Evolutionary conservation across 331 rosid genomes (phyloP).

Genomic region (Erythrophleum ivorense): DNA sequence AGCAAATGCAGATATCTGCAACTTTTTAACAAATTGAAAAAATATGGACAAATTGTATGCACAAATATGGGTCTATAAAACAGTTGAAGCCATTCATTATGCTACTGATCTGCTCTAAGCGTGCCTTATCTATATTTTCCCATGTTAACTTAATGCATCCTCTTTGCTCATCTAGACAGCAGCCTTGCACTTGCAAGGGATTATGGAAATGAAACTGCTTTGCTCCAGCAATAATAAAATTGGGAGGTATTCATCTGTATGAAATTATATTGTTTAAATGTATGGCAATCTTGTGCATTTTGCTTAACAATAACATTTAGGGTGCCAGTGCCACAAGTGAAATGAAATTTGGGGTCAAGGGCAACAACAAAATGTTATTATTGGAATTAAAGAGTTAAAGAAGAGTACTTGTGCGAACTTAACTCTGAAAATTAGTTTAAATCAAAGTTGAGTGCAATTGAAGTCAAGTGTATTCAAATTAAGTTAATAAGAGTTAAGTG

Average conservation of each 20-base stretch:
- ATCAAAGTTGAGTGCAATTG: too few relatives aligned
- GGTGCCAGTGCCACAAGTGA: neutral
- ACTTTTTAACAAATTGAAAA: slow-evolving; percentile 29
- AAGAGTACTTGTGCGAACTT: too few relatives aligned
- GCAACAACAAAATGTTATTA: slow-evolving; percentile 1
- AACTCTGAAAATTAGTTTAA: too few relatives aligned
- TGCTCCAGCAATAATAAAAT: slow-evolving; percentile 16
- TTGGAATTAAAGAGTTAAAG: too few relatives aligned
- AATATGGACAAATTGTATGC: neutral
- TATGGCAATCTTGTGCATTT: neutral
- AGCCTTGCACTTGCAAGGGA: slow-evolving; percentile 25
- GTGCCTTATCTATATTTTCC: slow-evolving; percentile 24
- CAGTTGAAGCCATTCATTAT: slow-evolving; percentile 32
- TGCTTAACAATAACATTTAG: neutral
- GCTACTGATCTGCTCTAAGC: slow-evolving; percentile 20
- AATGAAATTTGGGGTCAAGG: slow-evolving; percentile 7
- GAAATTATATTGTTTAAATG: slow-evolving; percentile 30
- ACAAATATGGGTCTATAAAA: slow-evolving; percentile 25
- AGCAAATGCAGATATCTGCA: slow-evolving; percentile 30
- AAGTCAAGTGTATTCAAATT: too few relatives aligned
- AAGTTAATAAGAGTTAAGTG: too few relatives aligned
- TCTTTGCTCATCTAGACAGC: slow-evolving; percentile 28
- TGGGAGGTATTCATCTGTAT: slow-evolving; percentile 7
- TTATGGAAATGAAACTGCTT: slow-evolving; percentile 25
- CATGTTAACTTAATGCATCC: slow-evolving; percentile 25